Base-by-base conservation (phyloP, 2,329 filamentous ascomycete species). In the Pseudocercospora crystallina region DNA sequence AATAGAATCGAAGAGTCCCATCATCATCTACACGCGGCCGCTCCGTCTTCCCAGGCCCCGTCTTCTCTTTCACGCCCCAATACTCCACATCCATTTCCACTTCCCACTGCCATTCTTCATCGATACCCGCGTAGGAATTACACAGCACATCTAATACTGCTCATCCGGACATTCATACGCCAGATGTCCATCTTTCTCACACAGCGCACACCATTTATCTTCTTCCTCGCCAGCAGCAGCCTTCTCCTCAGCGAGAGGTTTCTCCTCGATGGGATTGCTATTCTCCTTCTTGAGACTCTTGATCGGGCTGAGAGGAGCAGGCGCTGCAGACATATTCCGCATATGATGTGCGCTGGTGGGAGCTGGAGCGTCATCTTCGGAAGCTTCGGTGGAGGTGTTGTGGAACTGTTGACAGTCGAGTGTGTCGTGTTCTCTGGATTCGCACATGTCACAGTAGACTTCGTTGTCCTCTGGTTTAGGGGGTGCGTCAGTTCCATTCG, bases 141-240 rank as follows among this genome's bases (percentile, higher is more conserved):
- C 43, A 43, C 49, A 59, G 51, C 37, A 56, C 40, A 30, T 43
- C 64, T 68, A 70, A 44, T 69, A 71, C 58, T 68, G 65, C 59
- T 70, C 68, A 54, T 70, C 65, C 17, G 69, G 68, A 51, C 69
- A 71, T 50, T 71, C 67, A 49, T 66, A 70, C 13, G 92, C 96
- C 71, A 96, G 89, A 69, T 99, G 94, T 11, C 94, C 94, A 65
- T 99, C 94, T 56, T 89, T 84, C 76, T 99, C 94, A 69, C 94
- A 99, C 38, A 97, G 78, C 12, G 94, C 94, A 71, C 94, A 99
- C 94, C 94, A 99, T 73, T 96, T 96, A 56, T 86, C 82, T 47
- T 85, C 82, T 64, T 97, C 90, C 12, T 66, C 66, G 14, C 66
- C 63, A 8, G 57, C 59, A 12, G 59, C 63, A 12, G 38, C 43